Conservation (phyloP, 1,284 basidiomycete genomes). For the Heliocybe sulcata region DNA sequence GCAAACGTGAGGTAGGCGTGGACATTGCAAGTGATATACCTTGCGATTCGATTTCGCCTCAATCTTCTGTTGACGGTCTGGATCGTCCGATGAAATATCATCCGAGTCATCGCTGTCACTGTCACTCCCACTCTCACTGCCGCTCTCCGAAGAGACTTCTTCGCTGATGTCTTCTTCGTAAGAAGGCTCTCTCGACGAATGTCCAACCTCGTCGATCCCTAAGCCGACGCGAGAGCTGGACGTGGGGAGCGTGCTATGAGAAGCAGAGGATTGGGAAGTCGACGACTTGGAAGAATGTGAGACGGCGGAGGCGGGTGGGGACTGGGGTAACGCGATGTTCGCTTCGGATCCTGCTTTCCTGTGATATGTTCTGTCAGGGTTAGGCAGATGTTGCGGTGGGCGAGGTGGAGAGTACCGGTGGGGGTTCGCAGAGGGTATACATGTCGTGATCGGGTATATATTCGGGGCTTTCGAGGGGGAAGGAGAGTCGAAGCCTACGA, state of each 20-base stretch:
- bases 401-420: conserved; percentile 39
- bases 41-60: conserved; percentile 75
- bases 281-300: conserved; percentile 69
- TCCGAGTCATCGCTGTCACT: conserved; percentile 16
- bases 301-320: conserved; percentile 60
- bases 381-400: conserved; percentile 19
- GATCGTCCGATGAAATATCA: conserved; percentile 15
- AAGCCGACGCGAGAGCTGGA: conserved; percentile 16
- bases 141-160: conserved; percentile 19
- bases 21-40: conserved; percentile 28
- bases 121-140: too few species aligned
- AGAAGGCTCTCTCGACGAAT: conserved; percentile 4
- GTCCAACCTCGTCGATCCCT: background rate
- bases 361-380: conserved; percentile 17
- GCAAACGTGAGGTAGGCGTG: background rate
- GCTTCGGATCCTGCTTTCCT: conserved; percentile 42
- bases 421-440: conserved; percentile 45
- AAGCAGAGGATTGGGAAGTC: conserved; percentile 42
- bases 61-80: conserved; percentile 49
- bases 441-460: conserved; percentile 53
- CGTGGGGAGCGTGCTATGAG: conserved; percentile 26
- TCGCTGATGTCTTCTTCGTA: conserved; percentile 15
- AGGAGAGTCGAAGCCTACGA: conserved; percentile 16
- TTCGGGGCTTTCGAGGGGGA: conserved; percentile 12
- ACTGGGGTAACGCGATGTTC: conserved; percentile 54